Evolutionary conservation across 768 basidiomycete species (phyloP).

Genomic region (Psilocybe cubensis): DNA sequence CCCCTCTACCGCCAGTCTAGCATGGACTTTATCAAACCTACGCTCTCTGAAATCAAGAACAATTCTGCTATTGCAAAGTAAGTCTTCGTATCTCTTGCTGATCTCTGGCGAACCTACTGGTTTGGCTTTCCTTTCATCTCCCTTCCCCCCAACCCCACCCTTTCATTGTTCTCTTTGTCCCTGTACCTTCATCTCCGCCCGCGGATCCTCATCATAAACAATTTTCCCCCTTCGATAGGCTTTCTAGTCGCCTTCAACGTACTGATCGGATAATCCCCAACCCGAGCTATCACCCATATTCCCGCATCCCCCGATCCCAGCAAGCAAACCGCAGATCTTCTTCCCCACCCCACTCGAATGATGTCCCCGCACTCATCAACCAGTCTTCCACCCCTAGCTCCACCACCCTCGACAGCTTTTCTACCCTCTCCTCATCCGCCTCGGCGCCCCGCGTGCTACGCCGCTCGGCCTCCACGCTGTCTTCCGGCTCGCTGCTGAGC

Average conservation of each 20-base stretch:
- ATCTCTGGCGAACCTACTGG: neutral
- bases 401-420: constrained; percentile 58
- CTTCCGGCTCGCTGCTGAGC: constrained; percentile 47
- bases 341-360: constrained; percentile 41
- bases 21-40: constrained; percentile 81
- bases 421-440: constrained; percentile 39
- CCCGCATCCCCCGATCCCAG: constrained; percentile 43
- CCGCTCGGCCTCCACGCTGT: constrained; percentile 50
- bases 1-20: constrained; percentile 81
- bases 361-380: constrained; percentile 47
- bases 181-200: constrained; percentile 3
- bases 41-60: constrained; percentile 47
- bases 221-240: constrained; percentile 37
- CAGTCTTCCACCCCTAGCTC: constrained; percentile 71
- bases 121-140: neutral
- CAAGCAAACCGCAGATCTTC: constrained; percentile 37
- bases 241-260: constrained; percentile 70
- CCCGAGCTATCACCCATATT: constrained; percentile 62
- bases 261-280: constrained; percentile 58
- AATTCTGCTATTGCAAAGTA: constrained; percentile 67
- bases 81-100: constrained; percentile 26
- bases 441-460: constrained; percentile 43
- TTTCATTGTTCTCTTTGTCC: constrained; percentile 2
- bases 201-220: neutral
- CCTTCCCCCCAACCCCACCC: neutral